Evolutionary conservation across 352 stramenopile species (phyloP).

Genomic region (Phytopythium cucurbitacearum): DNA sequence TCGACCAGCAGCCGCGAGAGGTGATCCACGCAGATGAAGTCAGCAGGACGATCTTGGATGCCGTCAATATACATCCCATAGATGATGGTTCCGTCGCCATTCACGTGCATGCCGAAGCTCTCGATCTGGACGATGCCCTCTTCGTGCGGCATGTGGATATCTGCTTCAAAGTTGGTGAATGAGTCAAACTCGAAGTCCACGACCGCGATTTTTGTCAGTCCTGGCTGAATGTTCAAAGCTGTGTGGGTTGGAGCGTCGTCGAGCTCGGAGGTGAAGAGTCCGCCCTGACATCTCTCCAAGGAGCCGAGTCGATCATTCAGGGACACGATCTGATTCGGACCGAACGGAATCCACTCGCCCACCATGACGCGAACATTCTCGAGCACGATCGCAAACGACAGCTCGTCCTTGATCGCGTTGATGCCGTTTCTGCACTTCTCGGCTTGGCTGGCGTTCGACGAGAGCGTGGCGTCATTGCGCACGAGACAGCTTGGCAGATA

Average conservation of each 20-base stretch:
- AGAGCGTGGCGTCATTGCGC: slow-evolving; percentile 90
- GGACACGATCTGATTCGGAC: slow-evolving; percentile 96
- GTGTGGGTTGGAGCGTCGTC: slow-evolving; percentile 84
- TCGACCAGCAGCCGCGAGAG: slow-evolving; percentile 95
- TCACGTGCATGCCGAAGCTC: slow-evolving; percentile 92
- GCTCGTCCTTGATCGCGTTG: slow-evolving; percentile 90
- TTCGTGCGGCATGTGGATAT: slow-evolving; percentile 94
- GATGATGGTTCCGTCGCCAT: slow-evolving; percentile 75
- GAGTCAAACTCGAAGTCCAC: slow-evolving; percentile 97
- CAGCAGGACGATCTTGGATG: slow-evolving; percentile 95
- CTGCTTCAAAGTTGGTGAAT: slow-evolving; percentile 98
- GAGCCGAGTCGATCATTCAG: slow-evolving; percentile 96
- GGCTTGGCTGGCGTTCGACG: slow-evolving; percentile 92
- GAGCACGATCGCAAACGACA: slow-evolving; percentile 95
- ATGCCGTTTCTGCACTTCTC: slow-evolving; percentile 82
- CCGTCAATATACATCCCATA: slow-evolving; percentile 93
- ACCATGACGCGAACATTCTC: slow-evolving; percentile 97
- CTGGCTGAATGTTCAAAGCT: slow-evolving; percentile 74
- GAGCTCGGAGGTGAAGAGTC: slow-evolving; percentile 94
- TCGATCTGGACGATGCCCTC: slow-evolving; percentile 96
- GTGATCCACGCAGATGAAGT: slow-evolving; percentile 96
- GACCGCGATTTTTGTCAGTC: slow-evolving; percentile 96
- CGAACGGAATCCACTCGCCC: slow-evolving; percentile 97
- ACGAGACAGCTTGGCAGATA: slow-evolving; percentile 96
- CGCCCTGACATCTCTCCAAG: slow-evolving; percentile 94